Evolutionary conservation across 768 basidiomycete species (phyloP).

Genomic region (Paxillus involutus): DNA sequence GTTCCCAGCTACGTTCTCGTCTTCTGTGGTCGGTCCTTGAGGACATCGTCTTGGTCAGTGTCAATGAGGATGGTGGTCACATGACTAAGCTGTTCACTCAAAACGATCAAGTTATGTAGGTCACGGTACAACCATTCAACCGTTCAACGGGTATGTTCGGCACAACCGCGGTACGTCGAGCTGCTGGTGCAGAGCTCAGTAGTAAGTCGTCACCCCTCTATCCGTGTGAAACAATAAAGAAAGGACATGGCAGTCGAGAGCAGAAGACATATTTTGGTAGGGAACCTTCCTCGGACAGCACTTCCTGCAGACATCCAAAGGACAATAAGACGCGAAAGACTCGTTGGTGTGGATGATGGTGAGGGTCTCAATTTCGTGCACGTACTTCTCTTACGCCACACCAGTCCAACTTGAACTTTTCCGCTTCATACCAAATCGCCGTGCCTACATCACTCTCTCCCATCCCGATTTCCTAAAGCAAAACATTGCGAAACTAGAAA

Average conservation of each 20-base stretch:
- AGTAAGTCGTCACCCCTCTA: slow-evolving; percentile 11
- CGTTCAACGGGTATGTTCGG: slow-evolving; percentile 13
- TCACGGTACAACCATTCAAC: no score
- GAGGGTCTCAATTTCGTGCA: background rate
- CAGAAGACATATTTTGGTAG: slow-evolving; percentile 45
- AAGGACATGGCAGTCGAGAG: slow-evolving; percentile 16
- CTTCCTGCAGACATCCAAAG: slow-evolving; percentile 57
- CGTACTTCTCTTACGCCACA: slow-evolving; percentile 6
- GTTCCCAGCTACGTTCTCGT: slow-evolving; percentile 67
- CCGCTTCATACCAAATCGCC: slow-evolving; percentile 58
- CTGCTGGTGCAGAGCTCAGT: slow-evolving; percentile 5
- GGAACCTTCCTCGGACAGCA: slow-evolving; percentile 49
- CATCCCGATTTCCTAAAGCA: slow-evolving; percentile 42
- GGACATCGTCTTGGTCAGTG: slow-evolving; percentile 53
- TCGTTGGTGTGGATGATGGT: slow-evolving; percentile 47
- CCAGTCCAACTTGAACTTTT: slow-evolving; percentile 61
- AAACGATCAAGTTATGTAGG: no score
- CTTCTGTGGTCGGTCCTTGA: slow-evolving; percentile 54
- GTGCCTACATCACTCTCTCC: slow-evolving; percentile 56
- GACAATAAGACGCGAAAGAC: slow-evolving; percentile 38
- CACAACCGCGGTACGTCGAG: slow-evolving; percentile 21
- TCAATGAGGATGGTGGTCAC: slow-evolving; percentile 21
- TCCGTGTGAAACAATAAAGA: background rate
- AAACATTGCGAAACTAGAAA: slow-evolving; percentile 43
- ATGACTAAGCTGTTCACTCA: slow-evolving; percentile 11